These are phyloP conservation scores for Gaeumannomyces sp. DNA, from an alignment of 2,329 filamentous ascomycete species.

Conservation along the genomic window DNA sequence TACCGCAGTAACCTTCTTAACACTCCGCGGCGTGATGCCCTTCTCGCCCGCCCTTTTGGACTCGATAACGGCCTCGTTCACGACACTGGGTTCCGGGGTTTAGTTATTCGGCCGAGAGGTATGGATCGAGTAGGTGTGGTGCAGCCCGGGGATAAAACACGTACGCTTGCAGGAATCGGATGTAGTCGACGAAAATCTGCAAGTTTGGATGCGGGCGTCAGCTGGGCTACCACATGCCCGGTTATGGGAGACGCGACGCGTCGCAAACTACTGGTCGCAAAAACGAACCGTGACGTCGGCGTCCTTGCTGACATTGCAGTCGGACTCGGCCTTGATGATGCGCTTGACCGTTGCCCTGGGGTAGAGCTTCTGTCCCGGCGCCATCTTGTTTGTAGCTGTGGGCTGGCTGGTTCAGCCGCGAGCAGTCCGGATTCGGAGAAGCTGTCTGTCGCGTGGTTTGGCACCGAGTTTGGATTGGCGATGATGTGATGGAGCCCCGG, in stretches of 20 bases:
- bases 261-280: conserved; percentile 11
- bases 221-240: neutral
- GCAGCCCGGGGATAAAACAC: no score
- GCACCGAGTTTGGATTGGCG: neutral
- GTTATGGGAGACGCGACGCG: conserved; percentile 13
- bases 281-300: conserved; percentile 74
- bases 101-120: neutral
- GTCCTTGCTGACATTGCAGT: conserved; percentile 74
- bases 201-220: neutral
- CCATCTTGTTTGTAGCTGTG: conserved; percentile 35
- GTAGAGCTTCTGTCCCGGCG: conserved; percentile 66
- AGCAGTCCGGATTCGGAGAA: neutral
- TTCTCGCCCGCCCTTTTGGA: conserved; percentile 69
- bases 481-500: no score
- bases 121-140: neutral
- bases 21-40: conserved; percentile 65
- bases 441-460: neutral
- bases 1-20: conserved; percentile 73
- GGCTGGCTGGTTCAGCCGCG: neutral
- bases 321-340: conserved; percentile 83
- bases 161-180: conserved; percentile 70
- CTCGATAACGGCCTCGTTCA: conserved; percentile 74
- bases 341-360: conserved; percentile 80
- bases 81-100: conserved; percentile 45
- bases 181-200: conserved; percentile 79